phyloP scores from a whole-genome alignment of 345 rosid species.

The Iberis pinnata region DNA sequence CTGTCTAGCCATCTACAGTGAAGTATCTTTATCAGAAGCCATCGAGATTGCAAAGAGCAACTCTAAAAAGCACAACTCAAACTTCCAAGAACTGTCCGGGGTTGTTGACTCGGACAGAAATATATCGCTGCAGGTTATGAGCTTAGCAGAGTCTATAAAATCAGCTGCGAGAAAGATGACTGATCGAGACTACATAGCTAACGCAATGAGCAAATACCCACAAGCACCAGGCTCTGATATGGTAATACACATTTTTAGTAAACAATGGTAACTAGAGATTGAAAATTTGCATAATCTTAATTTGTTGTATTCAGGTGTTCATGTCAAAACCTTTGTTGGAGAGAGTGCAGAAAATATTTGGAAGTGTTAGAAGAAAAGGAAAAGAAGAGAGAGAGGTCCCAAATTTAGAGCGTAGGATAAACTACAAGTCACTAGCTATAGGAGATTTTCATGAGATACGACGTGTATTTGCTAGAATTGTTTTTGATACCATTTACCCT shows the following conservation, averaged over 20 bases:
- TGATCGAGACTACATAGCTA: constrained; percentile 27
- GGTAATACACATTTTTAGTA: constrained; percentile 3
- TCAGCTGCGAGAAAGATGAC: constrained; percentile 22
- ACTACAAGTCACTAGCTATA: constrained; percentile 39
- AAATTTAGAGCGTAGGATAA: constrained; percentile 36
- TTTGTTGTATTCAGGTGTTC: constrained; percentile 39
- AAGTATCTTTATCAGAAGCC: constrained; percentile 34
- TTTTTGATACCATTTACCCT: constrained; percentile 31
- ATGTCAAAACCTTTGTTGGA: constrained; percentile 33
- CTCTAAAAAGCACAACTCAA: constrained; percentile 32
- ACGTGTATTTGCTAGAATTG: constrained; percentile 28
- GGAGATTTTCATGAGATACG: constrained; percentile 32
- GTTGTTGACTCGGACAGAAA: constrained; percentile 14
- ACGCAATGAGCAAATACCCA: constrained; percentile 33
- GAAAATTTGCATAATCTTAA: neutral
- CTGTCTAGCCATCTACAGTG: constrained; percentile 31
- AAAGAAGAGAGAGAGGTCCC: constrained; percentile 30
- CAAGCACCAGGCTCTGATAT: constrained; percentile 33
- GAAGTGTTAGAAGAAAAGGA: constrained; percentile 38
- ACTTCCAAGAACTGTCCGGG: constrained; percentile 38
- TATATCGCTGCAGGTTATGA: constrained; percentile 35
- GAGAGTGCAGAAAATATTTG: constrained; percentile 38
- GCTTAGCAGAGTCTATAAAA: constrained; percentile 37
- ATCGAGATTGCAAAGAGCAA: constrained; percentile 43
- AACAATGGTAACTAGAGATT: neutral